phyloP scores from a whole-genome alignment of 2,329 filamentous ascomycete genomes.

The Cladosporium austrohemisphaericum region DNA sequence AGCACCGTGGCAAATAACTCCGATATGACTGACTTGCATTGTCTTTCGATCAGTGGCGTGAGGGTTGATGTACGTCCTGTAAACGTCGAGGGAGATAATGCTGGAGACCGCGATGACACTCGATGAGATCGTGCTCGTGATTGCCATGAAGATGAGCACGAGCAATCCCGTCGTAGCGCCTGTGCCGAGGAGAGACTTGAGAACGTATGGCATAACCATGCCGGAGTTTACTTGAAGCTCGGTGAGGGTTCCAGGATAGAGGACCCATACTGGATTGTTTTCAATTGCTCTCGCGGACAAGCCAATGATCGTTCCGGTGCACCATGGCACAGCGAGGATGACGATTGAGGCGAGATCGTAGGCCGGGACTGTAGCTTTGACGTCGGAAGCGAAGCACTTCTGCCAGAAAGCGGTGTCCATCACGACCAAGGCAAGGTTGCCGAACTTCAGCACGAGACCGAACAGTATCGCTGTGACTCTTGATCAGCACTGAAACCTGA shows the following conservation, averaged over 20 bases:
- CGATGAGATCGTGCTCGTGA: constrained; percentile 50
- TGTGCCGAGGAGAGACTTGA: constrained; percentile 43
- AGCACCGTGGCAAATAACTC: constrained; percentile 45
- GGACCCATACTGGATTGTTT: constrained; percentile 44
- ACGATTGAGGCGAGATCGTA: constrained; percentile 46
- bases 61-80: constrained; percentile 49
- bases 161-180: constrained; percentile 44
- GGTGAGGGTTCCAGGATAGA: constrained; percentile 42
- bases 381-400: constrained; percentile 49
- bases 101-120: constrained; percentile 51
- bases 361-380: constrained; percentile 45
- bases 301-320: constrained; percentile 46
- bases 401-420: constrained; percentile 55
- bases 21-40: constrained; percentile 45
- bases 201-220: constrained; percentile 47
- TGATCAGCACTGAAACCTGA: too few species aligned
- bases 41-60: constrained; percentile 42
- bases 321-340: constrained; percentile 48
- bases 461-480: constrained; percentile 36
- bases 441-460: constrained; percentile 47
- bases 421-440: constrained; percentile 46
- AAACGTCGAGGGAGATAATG: constrained; percentile 51
- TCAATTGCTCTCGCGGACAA: constrained; percentile 45
- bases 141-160: constrained; percentile 50
- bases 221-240: constrained; percentile 41